Conservation (phyloP, 352 stramenopile genomes). For the Globisporangium yorkense region DNA sequence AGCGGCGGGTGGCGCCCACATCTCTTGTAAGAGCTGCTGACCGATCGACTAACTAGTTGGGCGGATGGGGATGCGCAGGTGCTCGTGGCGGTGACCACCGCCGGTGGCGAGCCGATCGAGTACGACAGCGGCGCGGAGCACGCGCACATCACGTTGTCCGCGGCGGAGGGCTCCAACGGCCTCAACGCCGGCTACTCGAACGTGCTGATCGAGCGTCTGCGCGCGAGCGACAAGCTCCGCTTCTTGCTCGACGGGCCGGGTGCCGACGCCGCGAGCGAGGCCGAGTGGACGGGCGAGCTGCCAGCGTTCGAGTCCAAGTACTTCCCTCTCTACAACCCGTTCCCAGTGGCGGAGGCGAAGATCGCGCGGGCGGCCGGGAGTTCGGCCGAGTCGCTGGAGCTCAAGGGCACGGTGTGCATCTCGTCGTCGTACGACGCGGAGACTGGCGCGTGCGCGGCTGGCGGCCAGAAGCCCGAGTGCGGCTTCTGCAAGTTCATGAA, state of each 20-base stretch:
- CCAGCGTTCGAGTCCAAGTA: constrained; percentile 62
- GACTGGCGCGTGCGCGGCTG: constrained; percentile 37
- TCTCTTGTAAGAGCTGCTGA: neutral
- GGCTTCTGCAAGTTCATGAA: constrained; percentile 91
- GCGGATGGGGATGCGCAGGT: constrained; percentile 16
- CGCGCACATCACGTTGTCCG: constrained; percentile 58
- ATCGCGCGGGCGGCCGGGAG: constrained; percentile 16
- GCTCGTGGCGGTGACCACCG: constrained; percentile 58
- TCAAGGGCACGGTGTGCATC: constrained; percentile 63
- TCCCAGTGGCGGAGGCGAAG: constrained; percentile 43
- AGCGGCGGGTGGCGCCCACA: neutral
- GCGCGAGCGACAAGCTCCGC: constrained; percentile 49
- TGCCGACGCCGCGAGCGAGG: neutral
- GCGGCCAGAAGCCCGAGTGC: constrained; percentile 68
- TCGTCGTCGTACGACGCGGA: constrained; percentile 57
- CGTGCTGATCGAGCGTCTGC: constrained; percentile 73
- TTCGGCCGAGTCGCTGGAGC: constrained; percentile 19
- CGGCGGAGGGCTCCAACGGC: constrained; percentile 32
- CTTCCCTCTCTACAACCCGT: constrained; percentile 77
- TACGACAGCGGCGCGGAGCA: constrained; percentile 31
- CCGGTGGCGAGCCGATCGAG: constrained; percentile 57
- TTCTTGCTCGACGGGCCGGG: constrained; percentile 36
- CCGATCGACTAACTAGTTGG: neutral
- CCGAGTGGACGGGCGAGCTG: constrained; percentile 57
- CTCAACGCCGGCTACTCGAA: constrained; percentile 55